phyloP scores from a whole-genome alignment of 2,329 filamentous ascomycete species.

The Gnomoniopsis sp. region DNA sequence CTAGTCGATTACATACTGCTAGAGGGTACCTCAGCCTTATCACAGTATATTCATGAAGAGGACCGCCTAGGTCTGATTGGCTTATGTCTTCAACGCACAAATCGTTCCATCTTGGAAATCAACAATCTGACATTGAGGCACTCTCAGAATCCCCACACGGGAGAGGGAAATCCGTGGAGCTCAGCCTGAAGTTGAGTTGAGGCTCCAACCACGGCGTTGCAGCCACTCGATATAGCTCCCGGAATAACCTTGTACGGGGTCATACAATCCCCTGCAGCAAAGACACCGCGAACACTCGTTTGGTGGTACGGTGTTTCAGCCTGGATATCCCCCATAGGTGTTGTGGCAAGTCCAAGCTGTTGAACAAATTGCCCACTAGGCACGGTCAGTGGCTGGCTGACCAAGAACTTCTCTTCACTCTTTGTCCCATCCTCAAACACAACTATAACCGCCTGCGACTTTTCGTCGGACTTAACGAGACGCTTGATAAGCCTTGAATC shows the following conservation, averaged over 20 bases:
- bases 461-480: neutral
- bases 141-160: no score
- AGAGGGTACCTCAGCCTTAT: no score
- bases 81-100: no score
- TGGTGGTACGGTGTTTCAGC: slow-evolving; percentile 5
- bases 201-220: neutral
- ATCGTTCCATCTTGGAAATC: no score
- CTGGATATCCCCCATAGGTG: slow-evolving; percentile 1
- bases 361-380: slow-evolving; percentile 4
- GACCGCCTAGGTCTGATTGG: no score
- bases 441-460: neutral
- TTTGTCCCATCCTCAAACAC: slow-evolving; percentile 7
- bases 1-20: no score
- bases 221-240: neutral
- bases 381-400: slow-evolving; percentile 7
- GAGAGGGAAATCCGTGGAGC: neutral
- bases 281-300: slow-evolving; percentile 7
- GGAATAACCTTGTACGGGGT: slow-evolving; percentile 4
- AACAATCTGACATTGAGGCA: no score
- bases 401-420: slow-evolving; percentile 5
- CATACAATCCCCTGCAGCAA: slow-evolving; percentile 7
- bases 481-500: slow-evolving; percentile 1
- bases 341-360: slow-evolving; percentile 8
- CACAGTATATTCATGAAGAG: no score
- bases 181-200: neutral